Evolutionary conservation across 1,284 basidiomycete genomes (phyloP).

Genomic region (Ceratobasidium sp.): DNA sequence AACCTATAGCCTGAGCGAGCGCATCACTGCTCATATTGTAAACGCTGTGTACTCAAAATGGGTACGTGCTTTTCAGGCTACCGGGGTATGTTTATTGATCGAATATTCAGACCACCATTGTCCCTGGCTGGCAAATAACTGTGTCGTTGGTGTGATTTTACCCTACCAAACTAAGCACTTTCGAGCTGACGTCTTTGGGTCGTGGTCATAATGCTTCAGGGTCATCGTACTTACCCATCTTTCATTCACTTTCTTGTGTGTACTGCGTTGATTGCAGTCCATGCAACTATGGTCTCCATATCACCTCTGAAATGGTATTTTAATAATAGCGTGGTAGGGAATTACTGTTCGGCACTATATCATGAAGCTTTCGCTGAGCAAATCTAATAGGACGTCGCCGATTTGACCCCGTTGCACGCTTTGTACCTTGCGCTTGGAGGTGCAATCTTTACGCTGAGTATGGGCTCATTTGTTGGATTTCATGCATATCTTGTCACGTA

Average conservation of each 20-base stretch:
- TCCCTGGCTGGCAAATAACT: conserved; percentile 82
- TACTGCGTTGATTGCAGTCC: conserved; percentile 70
- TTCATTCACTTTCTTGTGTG: conserved; percentile 85
- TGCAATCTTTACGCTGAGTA: conserved; percentile 69
- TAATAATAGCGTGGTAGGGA: conserved; percentile 69
- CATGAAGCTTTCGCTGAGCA: conserved; percentile 9
- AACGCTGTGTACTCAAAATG: conserved; percentile 86
- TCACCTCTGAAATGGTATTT: conserved; percentile 70
- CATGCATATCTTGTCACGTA: conserved; percentile 84
- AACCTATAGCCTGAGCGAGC: conserved; percentile 76
- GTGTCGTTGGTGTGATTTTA: conserved; percentile 67
- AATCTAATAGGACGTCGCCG: conserved; percentile 54
- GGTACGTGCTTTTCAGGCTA: conserved; percentile 59
- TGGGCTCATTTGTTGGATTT: conserved; percentile 81
- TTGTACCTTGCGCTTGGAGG: conserved; percentile 73
- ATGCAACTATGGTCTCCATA: conserved; percentile 67
- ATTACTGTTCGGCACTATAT: conserved; percentile 49
- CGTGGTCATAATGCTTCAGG: conserved; percentile 58
- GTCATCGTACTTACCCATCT: conserved; percentile 84
- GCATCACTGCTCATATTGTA: conserved; percentile 83
- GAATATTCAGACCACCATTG: conserved; percentile 81
- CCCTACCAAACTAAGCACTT: not conserved
- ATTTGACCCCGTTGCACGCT: conserved; percentile 74
- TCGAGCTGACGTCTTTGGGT: not conserved
- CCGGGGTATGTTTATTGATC: conserved; percentile 46